phyloP scores from a whole-genome alignment of 2,329 filamentous ascomycete species.

The Epichloe scottii region DNA sequence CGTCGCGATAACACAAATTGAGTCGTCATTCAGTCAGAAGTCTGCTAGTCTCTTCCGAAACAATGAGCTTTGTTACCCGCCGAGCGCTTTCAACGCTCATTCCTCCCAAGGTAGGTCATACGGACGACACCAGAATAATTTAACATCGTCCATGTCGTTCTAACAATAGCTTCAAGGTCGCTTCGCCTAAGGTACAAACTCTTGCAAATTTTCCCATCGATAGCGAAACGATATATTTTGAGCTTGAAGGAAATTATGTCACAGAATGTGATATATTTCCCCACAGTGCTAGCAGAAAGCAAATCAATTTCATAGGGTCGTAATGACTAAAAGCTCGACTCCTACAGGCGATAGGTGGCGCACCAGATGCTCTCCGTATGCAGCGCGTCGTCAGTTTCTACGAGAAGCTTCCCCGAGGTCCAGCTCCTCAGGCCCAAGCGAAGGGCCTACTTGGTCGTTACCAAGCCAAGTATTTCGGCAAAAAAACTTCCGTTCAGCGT shows the following conservation, averaged over 20 bases:
- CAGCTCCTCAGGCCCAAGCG: slow-evolving; percentile 71
- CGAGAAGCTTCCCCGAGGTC: slow-evolving; percentile 89
- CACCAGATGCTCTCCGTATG: slow-evolving; percentile 94
- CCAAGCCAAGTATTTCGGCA: slow-evolving; percentile 86
- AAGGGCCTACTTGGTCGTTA: slow-evolving; percentile 80
- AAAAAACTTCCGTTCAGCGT: slow-evolving; percentile 84
- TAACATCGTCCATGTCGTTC: slow-evolving; percentile 10
- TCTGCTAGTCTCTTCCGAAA: slow-evolving; percentile 27
- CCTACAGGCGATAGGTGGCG: slow-evolving; percentile 76
- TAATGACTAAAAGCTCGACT: slow-evolving; percentile 22
- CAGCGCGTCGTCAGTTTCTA: slow-evolving; percentile 97
- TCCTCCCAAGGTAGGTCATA: slow-evolving; percentile 75
- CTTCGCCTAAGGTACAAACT: slow-evolving; percentile 61
- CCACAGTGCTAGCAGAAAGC: background rate
- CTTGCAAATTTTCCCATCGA: background rate
- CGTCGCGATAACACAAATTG: slow-evolving; percentile 20
- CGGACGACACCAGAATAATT: background rate
- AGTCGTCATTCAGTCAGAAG: slow-evolving; percentile 14
- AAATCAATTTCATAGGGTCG: background rate
- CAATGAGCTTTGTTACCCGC: slow-evolving; percentile 86
- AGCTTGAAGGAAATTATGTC: background rate
- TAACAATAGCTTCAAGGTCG: slow-evolving; percentile 41
- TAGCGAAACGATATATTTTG: too few relatives aligned
- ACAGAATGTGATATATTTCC: background rate
- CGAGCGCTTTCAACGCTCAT: slow-evolving; percentile 96